Evolutionary conservation across 2,329 filamentous ascomycete genomes (phyloP).

Genomic region (Alternaria triticimaculans): DNA sequence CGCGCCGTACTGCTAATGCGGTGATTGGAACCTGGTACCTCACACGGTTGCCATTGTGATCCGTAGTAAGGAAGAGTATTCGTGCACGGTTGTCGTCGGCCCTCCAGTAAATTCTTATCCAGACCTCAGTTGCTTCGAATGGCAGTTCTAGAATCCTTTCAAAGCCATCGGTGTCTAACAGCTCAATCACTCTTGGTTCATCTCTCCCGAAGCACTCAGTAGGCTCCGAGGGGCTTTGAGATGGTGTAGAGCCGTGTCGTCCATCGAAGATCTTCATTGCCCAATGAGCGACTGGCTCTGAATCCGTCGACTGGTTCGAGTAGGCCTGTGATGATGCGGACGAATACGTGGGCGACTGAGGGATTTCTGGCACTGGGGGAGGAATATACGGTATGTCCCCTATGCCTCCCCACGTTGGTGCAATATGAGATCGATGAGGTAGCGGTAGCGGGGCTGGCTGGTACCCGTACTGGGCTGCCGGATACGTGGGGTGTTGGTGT

Average conservation of each 20-base stretch:
- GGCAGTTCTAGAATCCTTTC: constrained; percentile 51
- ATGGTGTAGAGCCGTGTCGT: constrained; percentile 47
- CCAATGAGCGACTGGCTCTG: constrained; percentile 50
- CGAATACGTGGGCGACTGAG: constrained; percentile 52
- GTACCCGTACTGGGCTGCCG: constrained; percentile 22
- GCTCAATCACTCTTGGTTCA: constrained; percentile 43
- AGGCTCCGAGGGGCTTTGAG: constrained; percentile 40
- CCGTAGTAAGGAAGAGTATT: constrained; percentile 59
- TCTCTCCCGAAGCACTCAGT: constrained; percentile 47
- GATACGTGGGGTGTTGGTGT: constrained; percentile 37
- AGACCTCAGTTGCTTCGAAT: constrained; percentile 57
- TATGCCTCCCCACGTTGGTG: constrained; percentile 25
- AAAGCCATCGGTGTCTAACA: constrained; percentile 50
- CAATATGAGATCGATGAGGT: constrained; percentile 25
- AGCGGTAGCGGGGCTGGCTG: constrained; percentile 15
- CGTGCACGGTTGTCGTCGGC: constrained; percentile 59
- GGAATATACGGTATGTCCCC: constrained; percentile 44
- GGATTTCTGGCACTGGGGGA: constrained; percentile 47
- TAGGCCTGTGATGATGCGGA: constrained; percentile 52
- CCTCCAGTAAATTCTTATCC: constrained; percentile 60
- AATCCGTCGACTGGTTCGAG: constrained; percentile 46
- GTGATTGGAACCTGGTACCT: constrained; percentile 60
- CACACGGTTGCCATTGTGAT: constrained; percentile 49
- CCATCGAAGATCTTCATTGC: constrained; percentile 54
- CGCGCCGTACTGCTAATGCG: constrained; percentile 52